phyloP scores from a whole-genome alignment of 1,284 basidiomycete species.

The Pulveroboletus sp. region DNA sequence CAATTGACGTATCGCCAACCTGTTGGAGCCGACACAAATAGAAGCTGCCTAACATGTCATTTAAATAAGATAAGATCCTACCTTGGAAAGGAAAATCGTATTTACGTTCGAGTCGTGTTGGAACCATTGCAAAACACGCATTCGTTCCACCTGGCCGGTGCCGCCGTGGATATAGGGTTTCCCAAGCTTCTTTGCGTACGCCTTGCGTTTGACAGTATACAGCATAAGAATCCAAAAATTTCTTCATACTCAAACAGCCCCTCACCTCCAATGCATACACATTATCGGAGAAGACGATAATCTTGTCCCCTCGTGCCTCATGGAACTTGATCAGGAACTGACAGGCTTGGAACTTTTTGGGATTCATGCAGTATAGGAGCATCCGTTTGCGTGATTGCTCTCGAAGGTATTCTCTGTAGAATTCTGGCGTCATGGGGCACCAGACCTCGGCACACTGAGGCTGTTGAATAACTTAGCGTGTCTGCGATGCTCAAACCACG shows the following conservation, averaged over 20 bases:
- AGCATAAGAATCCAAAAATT: not conserved
- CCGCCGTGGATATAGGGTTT: conserved; percentile 98
- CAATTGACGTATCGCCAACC: conserved; percentile 99
- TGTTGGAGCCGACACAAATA: conserved; percentile 37
- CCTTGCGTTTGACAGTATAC: conserved; percentile 46
- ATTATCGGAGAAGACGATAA: conserved; percentile 99
- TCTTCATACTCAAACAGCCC: not conserved
- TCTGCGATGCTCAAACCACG: conserved; percentile 24
- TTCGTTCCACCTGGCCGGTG: conserved; percentile 93
- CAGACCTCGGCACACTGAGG: conserved; percentile 95
- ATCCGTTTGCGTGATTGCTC: conserved; percentile 93
- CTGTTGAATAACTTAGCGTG: conserved; percentile 5
- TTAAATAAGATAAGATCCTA: conserved; percentile 34
- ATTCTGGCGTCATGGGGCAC: conserved; percentile 99
- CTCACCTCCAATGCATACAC: conserved; percentile 93
- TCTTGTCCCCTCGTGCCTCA: conserved; percentile 97
- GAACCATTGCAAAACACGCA: conserved; percentile 94
- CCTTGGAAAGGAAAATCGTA: conserved; percentile 98
- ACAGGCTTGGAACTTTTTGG: conserved; percentile 98
- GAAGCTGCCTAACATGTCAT: conserved; percentile 10
- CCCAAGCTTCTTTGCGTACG: conserved; percentile 91
- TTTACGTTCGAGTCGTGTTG: conserved; percentile 96
- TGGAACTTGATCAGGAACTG: conserved; percentile 99
- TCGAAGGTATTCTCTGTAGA: conserved; percentile 96
- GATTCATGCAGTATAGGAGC: conserved; percentile 99